Base-by-base conservation (phyloP, 1,284 basidiomycete species). In the Apiotrichum sp. region DNA sequence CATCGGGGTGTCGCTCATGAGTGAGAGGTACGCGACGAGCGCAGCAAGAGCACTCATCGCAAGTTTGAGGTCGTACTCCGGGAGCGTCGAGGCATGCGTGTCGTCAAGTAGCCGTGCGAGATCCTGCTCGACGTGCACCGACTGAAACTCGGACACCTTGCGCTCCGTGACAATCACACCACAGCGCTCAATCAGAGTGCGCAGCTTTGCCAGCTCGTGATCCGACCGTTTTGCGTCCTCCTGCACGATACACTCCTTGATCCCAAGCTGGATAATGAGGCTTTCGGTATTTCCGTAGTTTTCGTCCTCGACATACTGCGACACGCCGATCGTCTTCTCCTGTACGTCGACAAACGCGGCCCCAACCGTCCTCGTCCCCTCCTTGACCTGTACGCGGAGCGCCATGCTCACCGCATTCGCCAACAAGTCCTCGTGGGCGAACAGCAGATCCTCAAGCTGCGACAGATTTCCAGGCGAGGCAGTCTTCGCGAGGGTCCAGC, bases 271-370 rank as follows among this genome's bases (percentile, higher is more conserved):
- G 59, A 98, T 98, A 47, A 98, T 79, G 13, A 98, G 82, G 3
- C 91, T 93, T 80, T 98, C 95, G 3, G 88, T 87, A 70, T 98
- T 98, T 1, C 90, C 93, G 75, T 93, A 98, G 10, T 93, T 79
- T 61, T 98, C 96, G 66, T 95, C 96, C 70, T 99, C 96, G 1
- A 86, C 84, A 66, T 90, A 98, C 63, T 98, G 91, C 14, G 89
- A 81, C 78, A 97, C 62, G 75, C 82, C 77, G 33, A 83, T 70
- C 45, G 75, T 71, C 51, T 80, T 78, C 55, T 79, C 74, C 48
- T 79, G 78, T 16, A 80, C 80, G 66, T 83, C 82, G 13, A 80
- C 78, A 59, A 80, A 83, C 2, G 81, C 81, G 2, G 78, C 76
- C 1, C 82, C 82, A n/a, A 83, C 77, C 1, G 68, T 76, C 54